Percentiles rank a stretch among this genome's conserved stretches.
phyloP scores from a whole-genome alignment of 257 asterid genomes.

The Ophiorrhiza pumila region DNA sequence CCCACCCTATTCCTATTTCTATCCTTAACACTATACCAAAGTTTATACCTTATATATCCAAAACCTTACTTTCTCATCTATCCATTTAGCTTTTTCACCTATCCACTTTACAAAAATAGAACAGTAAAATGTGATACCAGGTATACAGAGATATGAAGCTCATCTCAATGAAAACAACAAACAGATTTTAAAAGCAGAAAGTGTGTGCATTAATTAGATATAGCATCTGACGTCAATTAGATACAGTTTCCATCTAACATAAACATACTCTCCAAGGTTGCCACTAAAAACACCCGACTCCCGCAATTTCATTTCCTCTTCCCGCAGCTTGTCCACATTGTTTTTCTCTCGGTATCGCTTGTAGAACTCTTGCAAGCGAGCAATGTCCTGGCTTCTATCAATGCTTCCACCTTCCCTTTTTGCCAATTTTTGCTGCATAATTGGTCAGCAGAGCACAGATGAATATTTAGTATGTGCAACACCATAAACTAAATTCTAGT shows the following conservation, averaged over 20 bases:
- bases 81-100: too few relatives aligned
- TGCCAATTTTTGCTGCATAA: conserved; percentile 86
- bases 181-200: not conserved
- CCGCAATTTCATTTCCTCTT: conserved; percentile 86
- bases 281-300: conserved; percentile 89
- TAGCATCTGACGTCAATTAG: not conserved
- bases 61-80: too few relatives aligned
- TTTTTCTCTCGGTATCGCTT: conserved; percentile 68
- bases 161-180: not conserved
- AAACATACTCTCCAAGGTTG: conserved; percentile 92
- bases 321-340: conserved; percentile 76
- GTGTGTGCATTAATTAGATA: not conserved
- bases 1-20: too few relatives aligned
- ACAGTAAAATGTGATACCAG: not conserved
- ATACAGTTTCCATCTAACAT: conserved; percentile 21
- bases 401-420: conserved; percentile 87
- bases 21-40: too few relatives aligned
- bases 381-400: conserved; percentile 86
- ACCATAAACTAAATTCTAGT: not conserved
- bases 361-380: conserved; percentile 83
- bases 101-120: not conserved
- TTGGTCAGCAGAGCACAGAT: conserved; percentile 16
- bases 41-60: too few relatives aligned
- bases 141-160: not conserved
- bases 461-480: not conserved